Conservation (phyloP, 2,329 filamentous ascomycete species). For the Cercospora beticola region DNA sequence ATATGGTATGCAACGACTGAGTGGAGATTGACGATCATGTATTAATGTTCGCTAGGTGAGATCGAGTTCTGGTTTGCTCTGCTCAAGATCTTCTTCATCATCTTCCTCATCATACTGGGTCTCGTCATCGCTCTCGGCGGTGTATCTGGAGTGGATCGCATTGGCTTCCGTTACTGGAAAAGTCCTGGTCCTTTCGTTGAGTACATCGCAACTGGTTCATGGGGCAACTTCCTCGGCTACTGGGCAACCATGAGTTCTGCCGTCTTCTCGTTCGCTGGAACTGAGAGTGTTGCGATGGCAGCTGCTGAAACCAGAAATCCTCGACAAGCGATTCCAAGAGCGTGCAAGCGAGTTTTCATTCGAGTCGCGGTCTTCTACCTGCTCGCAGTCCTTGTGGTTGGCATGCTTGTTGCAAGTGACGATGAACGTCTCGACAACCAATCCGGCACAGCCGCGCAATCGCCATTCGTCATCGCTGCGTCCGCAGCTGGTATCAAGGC, state of each 20-base stretch:
- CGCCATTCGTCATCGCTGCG: conserved; percentile 60
- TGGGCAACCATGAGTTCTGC: conserved; percentile 31
- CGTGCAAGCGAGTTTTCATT: conserved; percentile 29
- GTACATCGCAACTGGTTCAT: conserved; percentile 39
- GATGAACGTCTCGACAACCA: conserved; percentile 36
- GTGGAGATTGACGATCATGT: background rate
- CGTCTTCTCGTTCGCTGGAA: conserved; percentile 29
- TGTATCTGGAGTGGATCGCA: conserved; percentile 42
- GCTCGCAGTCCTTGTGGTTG: conserved; percentile 40
- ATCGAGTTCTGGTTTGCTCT: conserved; percentile 50
- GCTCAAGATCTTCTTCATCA: conserved; percentile 48
- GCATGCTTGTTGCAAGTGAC: conserved; percentile 43
- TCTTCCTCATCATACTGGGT: conserved; percentile 46
- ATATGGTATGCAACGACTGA: conserved; percentile 38
- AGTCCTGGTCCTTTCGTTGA: conserved; percentile 46
- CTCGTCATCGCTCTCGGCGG: conserved; percentile 47
- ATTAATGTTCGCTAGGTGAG: conserved; percentile 30
- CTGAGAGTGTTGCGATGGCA: conserved; percentile 30
- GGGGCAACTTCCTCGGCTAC: conserved; percentile 47
- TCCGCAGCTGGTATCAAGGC: conserved; percentile 59
- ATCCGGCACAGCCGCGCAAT: conserved; percentile 43
- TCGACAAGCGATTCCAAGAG: conserved; percentile 28
- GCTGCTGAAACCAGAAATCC: conserved; percentile 32
- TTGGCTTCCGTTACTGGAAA: conserved; percentile 49
- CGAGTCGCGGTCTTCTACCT: conserved; percentile 42